These are phyloP conservation scores for Centaurea solstitialis DNA, from an alignment of 129 eudicot genomes.

Conservation along the genomic window DNA sequence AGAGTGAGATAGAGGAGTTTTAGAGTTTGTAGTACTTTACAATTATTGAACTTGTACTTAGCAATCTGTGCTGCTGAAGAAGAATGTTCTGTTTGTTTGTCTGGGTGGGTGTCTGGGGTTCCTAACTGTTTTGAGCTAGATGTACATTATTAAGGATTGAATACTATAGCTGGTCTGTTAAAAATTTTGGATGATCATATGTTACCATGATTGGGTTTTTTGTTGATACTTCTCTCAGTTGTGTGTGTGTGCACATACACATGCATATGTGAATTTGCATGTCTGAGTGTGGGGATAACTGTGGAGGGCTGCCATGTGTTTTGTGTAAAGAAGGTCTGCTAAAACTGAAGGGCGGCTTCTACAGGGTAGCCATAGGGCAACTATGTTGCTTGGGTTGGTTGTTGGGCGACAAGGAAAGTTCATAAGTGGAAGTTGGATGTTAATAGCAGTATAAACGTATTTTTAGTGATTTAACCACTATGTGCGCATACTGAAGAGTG, in stretches of 20 bases:
- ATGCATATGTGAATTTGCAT: too few relatives aligned
- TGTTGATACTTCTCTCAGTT: not conserved
- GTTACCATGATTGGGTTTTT: not conserved
- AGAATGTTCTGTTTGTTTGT: not conserved
- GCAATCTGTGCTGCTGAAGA: not conserved
- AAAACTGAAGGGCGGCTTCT: too few relatives aligned
- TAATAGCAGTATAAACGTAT: not conserved
- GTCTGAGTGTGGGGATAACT: too few relatives aligned
- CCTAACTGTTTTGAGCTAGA: not conserved
- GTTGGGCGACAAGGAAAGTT: too few relatives aligned
- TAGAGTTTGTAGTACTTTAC: not conserved
- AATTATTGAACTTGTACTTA: not conserved
- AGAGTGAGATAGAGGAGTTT: not conserved
- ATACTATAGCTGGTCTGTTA: not conserved
- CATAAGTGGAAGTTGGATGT: too few relatives aligned
- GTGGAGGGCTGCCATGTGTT: too few relatives aligned
- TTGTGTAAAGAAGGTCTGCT: too few relatives aligned
- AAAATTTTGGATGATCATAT: not conserved
- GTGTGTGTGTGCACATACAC: too few relatives aligned
- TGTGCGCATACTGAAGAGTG: not conserved
- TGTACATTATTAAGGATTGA: not conserved
- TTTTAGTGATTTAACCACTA: not conserved
- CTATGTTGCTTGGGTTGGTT: too few relatives aligned
- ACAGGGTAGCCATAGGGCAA: too few relatives aligned
- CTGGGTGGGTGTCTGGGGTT: not conserved